Conservation (phyloP, 495 filamentous ascomycete genomes). For the Hypoxylon intermedium region DNA sequence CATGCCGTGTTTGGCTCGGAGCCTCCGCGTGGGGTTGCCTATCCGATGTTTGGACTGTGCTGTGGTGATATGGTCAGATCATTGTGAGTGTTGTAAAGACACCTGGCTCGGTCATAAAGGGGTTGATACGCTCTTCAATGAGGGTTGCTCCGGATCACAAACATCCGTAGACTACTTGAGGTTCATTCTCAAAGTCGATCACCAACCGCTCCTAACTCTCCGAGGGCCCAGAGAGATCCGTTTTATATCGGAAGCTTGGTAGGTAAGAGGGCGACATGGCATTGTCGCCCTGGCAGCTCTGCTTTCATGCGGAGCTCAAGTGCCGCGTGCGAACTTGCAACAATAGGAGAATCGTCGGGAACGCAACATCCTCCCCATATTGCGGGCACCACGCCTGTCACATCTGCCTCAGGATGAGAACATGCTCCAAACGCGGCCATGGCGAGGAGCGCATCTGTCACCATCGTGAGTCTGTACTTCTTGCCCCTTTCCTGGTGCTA, state of each 20-base stretch:
- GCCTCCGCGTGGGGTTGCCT: background rate
- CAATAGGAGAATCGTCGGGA: conserved; percentile 20
- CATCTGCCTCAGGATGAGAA: conserved; percentile 10
- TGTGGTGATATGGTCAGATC: background rate
- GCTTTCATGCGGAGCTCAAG: conserved; percentile 32
- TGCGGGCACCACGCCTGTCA: conserved; percentile 23
- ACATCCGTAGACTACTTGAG: background rate
- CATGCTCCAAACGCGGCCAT: conserved; percentile 23
- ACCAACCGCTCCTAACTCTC: too few relatives aligned
- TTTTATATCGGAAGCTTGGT: too few relatives aligned
- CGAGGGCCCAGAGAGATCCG: too few relatives aligned
- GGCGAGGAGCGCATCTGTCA: conserved; percentile 31
- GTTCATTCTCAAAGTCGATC: too few relatives aligned
- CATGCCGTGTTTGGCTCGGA: conserved; percentile 26
- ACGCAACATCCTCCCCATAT: conserved; percentile 11
- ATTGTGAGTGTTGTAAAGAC: background rate
- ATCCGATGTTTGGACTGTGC: conserved; percentile 5
- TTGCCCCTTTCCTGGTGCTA: too few relatives aligned
- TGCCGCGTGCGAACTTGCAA: conserved; percentile 23
- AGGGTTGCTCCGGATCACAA: too few relatives aligned
- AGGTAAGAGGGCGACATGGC: conserved; percentile 8
- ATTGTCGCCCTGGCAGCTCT: conserved; percentile 33
- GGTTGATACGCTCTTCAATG: background rate
- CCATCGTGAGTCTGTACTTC: conserved; percentile 28
- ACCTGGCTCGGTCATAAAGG: conserved; percentile 11